These are phyloP conservation scores for Arthroderma sp. DNA, from an alignment of 2,329 filamentous ascomycete species.

Conservation along the genomic window DNA sequence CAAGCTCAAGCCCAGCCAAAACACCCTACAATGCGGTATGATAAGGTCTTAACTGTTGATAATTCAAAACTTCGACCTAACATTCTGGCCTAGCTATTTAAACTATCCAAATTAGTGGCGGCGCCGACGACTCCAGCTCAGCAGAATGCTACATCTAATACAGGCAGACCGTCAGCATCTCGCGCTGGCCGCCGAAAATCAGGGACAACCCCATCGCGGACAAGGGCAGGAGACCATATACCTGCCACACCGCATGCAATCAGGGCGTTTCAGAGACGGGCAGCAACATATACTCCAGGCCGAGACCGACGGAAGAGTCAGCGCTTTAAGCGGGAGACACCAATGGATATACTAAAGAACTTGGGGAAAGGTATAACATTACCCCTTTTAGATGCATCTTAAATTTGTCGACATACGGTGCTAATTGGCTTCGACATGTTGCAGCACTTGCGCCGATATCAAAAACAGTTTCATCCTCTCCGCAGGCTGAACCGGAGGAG, in stretches of 20 bases:
- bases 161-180: background rate
- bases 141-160: constrained; percentile 15
- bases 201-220: constrained; percentile 11
- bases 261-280: constrained; percentile 43
- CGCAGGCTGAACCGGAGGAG: constrained; percentile 20
- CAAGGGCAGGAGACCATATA: constrained; percentile 16
- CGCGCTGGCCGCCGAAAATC: background rate
- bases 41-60: background rate
- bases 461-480: constrained; percentile 37
- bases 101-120: constrained; percentile 14
- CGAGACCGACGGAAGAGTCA: constrained; percentile 40
- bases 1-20: constrained; percentile 1
- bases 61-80: background rate
- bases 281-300: constrained; percentile 37
- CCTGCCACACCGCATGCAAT: constrained; percentile 46
- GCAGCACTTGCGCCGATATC: constrained; percentile 41
- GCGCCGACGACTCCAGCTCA: constrained; percentile 29
- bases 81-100: background rate
- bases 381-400: background rate
- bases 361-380: constrained; percentile 37
- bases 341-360: constrained; percentile 42
- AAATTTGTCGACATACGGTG: background rate
- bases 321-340: constrained; percentile 42
- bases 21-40: constrained; percentile 4
- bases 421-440: background rate